Base-by-base conservation (phyloP, 2,329 filamentous ascomycete genomes). In the Colletotrichum gloeosporioides region DNA sequence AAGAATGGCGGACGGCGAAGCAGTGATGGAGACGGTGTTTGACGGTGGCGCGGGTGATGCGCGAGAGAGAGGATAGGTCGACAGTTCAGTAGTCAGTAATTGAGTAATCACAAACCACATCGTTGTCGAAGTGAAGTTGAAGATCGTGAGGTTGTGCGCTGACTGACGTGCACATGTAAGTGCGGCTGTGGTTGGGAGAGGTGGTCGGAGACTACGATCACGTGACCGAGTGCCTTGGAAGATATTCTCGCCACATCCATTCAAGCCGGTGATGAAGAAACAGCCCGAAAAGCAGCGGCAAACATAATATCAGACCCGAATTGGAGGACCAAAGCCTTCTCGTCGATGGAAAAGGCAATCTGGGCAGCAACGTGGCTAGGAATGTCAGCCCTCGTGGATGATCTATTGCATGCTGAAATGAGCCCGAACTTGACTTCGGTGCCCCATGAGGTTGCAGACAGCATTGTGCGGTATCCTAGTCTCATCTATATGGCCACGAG, bases 261-360 rank as follows among this genome's bases (percentile, higher is more conserved):
- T 53, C n/a, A 22, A 53, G 44, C 44, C 2, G 44, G 6, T 0
- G n/a, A 53, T 2, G 44, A 53, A 53, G n/a, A 22, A 53, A 53
- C n/a, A 53, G 44, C 44, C 12, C 3, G 44, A 0, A 53, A 53
- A 13, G 44, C n/a, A 53, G 44, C 44, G 0, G 1, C 1, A 53
- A 8, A 1, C 6, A 53, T 53, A 22, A 3, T 2, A 53, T 22
- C 10, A 53, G 44, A 53, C 1, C 0, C n/a, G 0, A 13, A 53
- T 53, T 53, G 44, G 44, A 53, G 12, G 3, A 0, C 1, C 2
- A 53, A 22, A 13, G 44, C n/a, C 44, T 53, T 53, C 6, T 13
- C 44, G 6, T 22, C 10, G 44, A 3, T 53, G 44, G 44, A 25
- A 22, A 22, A 22, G 0, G 12, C 44, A 53, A 53, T 22, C 1